These are phyloP conservation scores for Naegleria fowleri DNA, from an alignment of 208 protist genomes.

Conservation along the genomic window DNA sequence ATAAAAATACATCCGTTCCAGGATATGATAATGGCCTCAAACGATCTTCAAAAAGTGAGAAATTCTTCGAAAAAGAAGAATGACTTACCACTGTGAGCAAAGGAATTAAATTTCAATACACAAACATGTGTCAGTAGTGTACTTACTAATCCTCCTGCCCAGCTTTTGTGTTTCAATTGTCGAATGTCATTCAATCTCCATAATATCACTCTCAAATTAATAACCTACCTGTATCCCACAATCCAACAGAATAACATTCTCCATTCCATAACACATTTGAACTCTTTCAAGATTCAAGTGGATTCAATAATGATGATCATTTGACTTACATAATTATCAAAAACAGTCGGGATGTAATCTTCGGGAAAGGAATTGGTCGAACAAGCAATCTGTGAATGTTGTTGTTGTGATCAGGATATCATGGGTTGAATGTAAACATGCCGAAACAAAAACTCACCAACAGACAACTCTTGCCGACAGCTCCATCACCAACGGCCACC, in stretches of 20 bases:
- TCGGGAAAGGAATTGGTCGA: not conserved
- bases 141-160: no score
- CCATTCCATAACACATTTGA: not conserved
- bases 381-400: constrained; percentile 35
- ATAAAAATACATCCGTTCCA: constrained; percentile 66
- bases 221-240: not conserved
- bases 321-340: constrained; percentile 75
- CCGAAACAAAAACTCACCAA: not conserved
- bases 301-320: constrained; percentile 53
- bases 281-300: not conserved
- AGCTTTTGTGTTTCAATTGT: no score
- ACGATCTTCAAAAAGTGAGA: constrained; percentile 67
- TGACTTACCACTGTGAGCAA: not conserved
- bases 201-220: no score
- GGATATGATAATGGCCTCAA: constrained; percentile 77
- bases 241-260: not conserved
- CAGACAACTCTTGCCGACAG: constrained; percentile 19
- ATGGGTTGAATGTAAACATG: no score
- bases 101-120: no score
- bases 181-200: no score
- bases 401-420: no score
- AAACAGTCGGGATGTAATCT: constrained; percentile 67
- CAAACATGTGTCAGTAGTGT: no score
- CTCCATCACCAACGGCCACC: constrained; percentile 20
- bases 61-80: not conserved